phyloP scores from a whole-genome alignment of 1,139 yeast species.

The Candida sanyaensis region DNA sequence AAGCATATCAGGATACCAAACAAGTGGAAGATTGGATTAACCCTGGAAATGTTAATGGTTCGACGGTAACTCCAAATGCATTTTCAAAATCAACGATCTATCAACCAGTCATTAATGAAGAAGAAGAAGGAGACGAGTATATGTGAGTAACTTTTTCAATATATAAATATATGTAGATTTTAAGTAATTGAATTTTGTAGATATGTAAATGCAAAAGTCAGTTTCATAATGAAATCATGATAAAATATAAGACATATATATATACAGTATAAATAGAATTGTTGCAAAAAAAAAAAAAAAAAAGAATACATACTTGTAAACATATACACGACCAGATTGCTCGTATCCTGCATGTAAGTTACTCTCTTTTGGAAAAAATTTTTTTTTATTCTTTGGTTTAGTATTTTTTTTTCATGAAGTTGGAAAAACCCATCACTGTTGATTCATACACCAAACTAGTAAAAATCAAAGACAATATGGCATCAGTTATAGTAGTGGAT shows the following conservation, averaged over 20 bases:
- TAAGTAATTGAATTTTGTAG: too few species aligned
- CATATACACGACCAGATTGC: not conserved
- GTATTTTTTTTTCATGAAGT: not conserved
- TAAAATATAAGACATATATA: not conserved
- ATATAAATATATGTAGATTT: too few species aligned
- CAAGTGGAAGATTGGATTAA: conserved; percentile 16
- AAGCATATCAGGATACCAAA: conserved; percentile 14
- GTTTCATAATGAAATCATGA: too few species aligned
- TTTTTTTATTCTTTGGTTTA: conserved; percentile 1
- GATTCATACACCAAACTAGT: not conserved
- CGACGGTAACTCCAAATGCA: not conserved
- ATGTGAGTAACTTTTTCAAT: not conserved
- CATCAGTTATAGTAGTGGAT: conserved; percentile 50
- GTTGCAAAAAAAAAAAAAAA: too few species aligned
- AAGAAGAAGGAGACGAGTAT: conserved; percentile 24
- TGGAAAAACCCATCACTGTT: not conserved
- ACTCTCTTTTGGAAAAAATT: conserved; percentile 9
- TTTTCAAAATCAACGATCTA: conserved; percentile 15
- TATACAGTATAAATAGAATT: not conserved
- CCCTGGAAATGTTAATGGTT: not conserved
- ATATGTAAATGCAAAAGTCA: too few species aligned
- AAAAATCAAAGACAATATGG: conserved; percentile 19
- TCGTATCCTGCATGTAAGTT: conserved; percentile 5
- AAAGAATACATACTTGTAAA: not conserved
- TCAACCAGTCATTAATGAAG: conserved; percentile 29